Evolutionary conservation across 169 alveolate genomes (phyloP), one percentile per base, ranked within the genome.

Genomic region (Plasmodium gaboni): DNA sequence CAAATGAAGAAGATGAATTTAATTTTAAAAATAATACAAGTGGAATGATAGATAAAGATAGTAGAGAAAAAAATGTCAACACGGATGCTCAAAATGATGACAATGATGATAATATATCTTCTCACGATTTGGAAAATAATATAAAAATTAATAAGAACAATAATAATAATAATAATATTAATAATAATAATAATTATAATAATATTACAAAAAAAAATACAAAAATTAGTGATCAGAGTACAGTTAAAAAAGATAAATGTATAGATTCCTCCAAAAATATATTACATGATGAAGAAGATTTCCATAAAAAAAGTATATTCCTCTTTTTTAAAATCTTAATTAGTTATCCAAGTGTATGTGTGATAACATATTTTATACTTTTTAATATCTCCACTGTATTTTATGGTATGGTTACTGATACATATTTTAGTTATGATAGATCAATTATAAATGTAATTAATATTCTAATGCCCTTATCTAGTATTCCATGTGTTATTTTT

Each of bases 321-420:
- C 63, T 80, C 26, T 80, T 80, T 53, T 80, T 80, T 28, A 80
- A 67, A 60, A 46, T 80, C 13, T 60, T 80, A 38, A 4, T 80
- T 0, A 80, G 83, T 13, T 80, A 68, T 71, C 90, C 90, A 53
- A 32, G 83, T 19, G 57, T 80, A 4, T 80, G 90, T 38, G 26
- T 80, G 5, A 80, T 80, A 9, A 48, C 63, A 10, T 80, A 80
- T 48, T 80, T 80, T 55, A 55, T 80, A 15, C n/a, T 80, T 3
- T 80, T 80, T 50, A 80, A 80, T 68, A 80, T 80, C 1, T 80
- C 90, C 3, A 67, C 73, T 1, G 90, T 80, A 9, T 80, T 80
- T 15, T 80, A 80, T 26, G 90, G 73, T 8, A 80, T 80, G 90
- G 90, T 80, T 24, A 80, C 80, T 12, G 90, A 80, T 8, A 80